Base-by-base conservation (phyloP, 1,284 basidiomycete genomes). In the Somion occarium region DNA sequence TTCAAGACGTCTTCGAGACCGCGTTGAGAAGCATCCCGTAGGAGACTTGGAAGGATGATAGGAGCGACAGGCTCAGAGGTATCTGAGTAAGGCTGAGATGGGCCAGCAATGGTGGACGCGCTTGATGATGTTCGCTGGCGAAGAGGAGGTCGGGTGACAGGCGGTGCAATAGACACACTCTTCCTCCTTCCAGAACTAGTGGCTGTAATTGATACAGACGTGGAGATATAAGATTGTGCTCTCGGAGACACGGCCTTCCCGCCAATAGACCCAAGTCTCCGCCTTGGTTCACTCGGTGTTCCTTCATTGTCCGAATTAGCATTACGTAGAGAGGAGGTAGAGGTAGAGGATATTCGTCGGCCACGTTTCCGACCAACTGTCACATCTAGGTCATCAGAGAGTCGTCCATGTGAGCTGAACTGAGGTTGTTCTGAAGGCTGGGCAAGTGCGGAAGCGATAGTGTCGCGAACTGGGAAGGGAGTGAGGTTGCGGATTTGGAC, bases 401-500 rank as follows among this genome's bases (percentile, higher is more conserved):
- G 56, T 59, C 77, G 74, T 1, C 79, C 79, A 53, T 75, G 72
- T 15, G 74, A 63, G 2, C 72, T 78, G 58, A 81, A 80, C 56
- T 83, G 79, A 3, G 79, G 69, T 51, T 77, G 74, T 59, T 80
- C 75, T 2, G 79, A 72, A 3, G 85, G 83, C 61, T 85, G 82
- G 7, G 75, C 72, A 46, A 91, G 73, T 18, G 85, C 84, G 23
- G 85, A 85, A 12, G 88, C 81, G 53, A 89, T 74, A 1, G 85
- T 75, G 66, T 92, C 89, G 37, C 88, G 80, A 39, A 79, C 76
- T 38, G 90, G 88, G 64, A 88, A 89, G 1, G 88, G 88, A 11
- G 89, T 88, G 38, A 93, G 72, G 61, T 93, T 92, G 55, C 83
- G 80, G 56, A 93, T 73, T 69, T 89, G 83, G 52, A 93, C 73